A percentile compares a stretch with the other conserved stretches of the same genome.
phyloP scores from a whole-genome alignment of 352 stramenopile species.

The Phytophthora agathidicida region DNA sequence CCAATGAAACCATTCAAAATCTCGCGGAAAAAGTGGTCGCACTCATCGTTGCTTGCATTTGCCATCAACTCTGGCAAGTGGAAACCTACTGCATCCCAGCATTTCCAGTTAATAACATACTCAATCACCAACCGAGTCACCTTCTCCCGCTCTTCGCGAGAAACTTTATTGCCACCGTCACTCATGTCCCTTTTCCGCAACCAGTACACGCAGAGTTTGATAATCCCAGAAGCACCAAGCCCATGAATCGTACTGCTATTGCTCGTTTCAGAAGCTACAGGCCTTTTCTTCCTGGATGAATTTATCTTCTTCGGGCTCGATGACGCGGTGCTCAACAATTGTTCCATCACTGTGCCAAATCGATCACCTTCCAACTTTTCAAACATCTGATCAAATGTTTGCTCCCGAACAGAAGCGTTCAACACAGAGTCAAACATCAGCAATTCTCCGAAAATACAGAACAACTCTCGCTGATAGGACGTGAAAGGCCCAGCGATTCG shows the following conservation, averaged over 20 bases:
- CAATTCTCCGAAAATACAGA: slow-evolving; percentile 79
- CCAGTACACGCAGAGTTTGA: slow-evolving; percentile 83
- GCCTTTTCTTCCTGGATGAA: slow-evolving; percentile 24
- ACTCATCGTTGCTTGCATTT: slow-evolving; percentile 35
- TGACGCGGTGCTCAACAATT: slow-evolving; percentile 36
- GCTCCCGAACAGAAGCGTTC: slow-evolving; percentile 31
- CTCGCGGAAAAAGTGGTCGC: slow-evolving; percentile 35
- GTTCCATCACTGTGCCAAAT: slow-evolving; percentile 42
- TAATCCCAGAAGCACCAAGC: slow-evolving; percentile 53
- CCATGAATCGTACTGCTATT: slow-evolving; percentile 19
- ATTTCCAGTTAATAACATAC: slow-evolving; percentile 62
- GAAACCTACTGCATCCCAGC: slow-evolving; percentile 77
- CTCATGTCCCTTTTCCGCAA: slow-evolving; percentile 36
- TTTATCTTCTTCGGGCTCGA: slow-evolving; percentile 9
- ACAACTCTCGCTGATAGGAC: slow-evolving; percentile 61
- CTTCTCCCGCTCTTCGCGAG: slow-evolving; percentile 23
- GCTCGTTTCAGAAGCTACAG: neutral
- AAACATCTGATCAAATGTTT: slow-evolving; percentile 62
- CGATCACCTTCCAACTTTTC: slow-evolving; percentile 39
- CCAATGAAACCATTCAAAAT: slow-evolving; percentile 43
- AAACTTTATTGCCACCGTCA: slow-evolving; percentile 5
- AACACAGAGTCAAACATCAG: slow-evolving; percentile 73
- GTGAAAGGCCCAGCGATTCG: slow-evolving; percentile 32
- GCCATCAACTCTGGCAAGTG: slow-evolving; percentile 70
- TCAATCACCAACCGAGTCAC: slow-evolving; percentile 57